phyloP scores from a whole-genome alignment of 2,329 filamentous ascomycete species.

The Penicillium janthinellum region DNA sequence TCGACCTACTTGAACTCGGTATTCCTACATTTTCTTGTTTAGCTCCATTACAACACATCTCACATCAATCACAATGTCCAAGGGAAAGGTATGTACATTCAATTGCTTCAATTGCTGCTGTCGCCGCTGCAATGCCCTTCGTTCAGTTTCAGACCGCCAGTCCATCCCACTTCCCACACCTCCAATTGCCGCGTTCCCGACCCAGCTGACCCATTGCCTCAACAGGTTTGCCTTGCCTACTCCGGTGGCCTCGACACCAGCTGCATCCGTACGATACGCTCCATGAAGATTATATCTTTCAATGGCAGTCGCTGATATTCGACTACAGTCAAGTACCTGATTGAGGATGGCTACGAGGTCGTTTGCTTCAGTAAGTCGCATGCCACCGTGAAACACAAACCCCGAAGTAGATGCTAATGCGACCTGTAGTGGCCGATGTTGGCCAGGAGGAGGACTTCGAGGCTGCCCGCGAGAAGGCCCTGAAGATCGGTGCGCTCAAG shows the following conservation, averaged over 20 bases:
- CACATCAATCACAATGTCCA: conserved; percentile 26
- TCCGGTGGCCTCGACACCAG: conserved; percentile 61
- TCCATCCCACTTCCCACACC: conserved; percentile 11
- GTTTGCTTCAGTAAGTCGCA: conserved; percentile 58
- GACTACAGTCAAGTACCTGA: conserved; percentile 45
- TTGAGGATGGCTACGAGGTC: conserved; percentile 59
- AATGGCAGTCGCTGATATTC: conserved; percentile 22
- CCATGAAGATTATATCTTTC: conserved; percentile 21
- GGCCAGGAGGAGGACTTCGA: conserved; percentile 77
- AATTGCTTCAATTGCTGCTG: conserved; percentile 8
- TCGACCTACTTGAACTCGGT: conserved; percentile 17
- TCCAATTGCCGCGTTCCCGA: conserved; percentile 9
- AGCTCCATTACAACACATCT: conserved; percentile 7
- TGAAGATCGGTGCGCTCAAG: conserved; percentile 68
- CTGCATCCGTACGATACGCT: conserved; percentile 51
- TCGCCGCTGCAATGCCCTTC: conserved; percentile 1
- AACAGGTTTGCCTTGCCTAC: conserved; percentile 42
- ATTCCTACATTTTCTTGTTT: conserved; percentile 7
- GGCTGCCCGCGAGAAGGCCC: conserved; percentile 71
- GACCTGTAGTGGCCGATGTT: conserved; percentile 62
- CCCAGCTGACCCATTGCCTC: conserved; percentile 18
- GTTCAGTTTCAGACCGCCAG: conserved; percentile 19
- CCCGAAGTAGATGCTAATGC: conserved; percentile 15
- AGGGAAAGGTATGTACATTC: conserved; percentile 27
- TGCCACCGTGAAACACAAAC: not conserved